Conservation (phyloP, 768 basidiomycete species). For the Russula sp. region DNA sequence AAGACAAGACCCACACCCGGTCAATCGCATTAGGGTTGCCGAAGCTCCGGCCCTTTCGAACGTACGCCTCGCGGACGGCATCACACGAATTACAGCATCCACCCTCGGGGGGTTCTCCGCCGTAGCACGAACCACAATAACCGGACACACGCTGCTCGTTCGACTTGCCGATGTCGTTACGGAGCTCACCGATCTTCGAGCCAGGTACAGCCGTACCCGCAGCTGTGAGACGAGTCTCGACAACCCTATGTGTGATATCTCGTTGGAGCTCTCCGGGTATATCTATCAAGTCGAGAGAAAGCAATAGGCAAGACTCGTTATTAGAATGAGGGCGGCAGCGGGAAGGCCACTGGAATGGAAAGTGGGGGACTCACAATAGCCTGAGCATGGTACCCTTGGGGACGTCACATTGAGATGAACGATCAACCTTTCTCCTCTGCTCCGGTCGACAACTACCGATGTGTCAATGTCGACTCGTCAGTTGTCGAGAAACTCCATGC, state of each 20-base stretch:
- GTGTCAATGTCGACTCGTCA: constrained; percentile 81
- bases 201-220: constrained; percentile 54
- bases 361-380: constrained; percentile 61
- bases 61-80: constrained; percentile 85
- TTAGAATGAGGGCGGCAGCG: not conserved
- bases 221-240: constrained; percentile 71
- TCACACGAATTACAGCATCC: constrained; percentile 98
- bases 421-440: constrained; percentile 89
- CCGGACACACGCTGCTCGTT: constrained; percentile 50
- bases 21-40: constrained; percentile 84
- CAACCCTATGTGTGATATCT: constrained; percentile 83
- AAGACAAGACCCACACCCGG: constrained; percentile 51
- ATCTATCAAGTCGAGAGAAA: constrained; percentile 96
- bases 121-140: constrained; percentile 97
- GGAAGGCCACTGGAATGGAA: constrained; percentile 3
- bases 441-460: constrained; percentile 90
- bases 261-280: constrained; percentile 94
- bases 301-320: constrained; percentile 46
- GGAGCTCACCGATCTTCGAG: constrained; percentile 54
- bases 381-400: constrained; percentile 95
- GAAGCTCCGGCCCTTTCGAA: constrained; percentile 94
- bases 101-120: constrained; percentile 63
- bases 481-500: constrained; percentile 96
- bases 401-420: constrained; percentile 92
- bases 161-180: constrained; percentile 83